Conservation (phyloP, 1,284 basidiomycete genomes). For the Pseudozyma thailandica region DNA sequence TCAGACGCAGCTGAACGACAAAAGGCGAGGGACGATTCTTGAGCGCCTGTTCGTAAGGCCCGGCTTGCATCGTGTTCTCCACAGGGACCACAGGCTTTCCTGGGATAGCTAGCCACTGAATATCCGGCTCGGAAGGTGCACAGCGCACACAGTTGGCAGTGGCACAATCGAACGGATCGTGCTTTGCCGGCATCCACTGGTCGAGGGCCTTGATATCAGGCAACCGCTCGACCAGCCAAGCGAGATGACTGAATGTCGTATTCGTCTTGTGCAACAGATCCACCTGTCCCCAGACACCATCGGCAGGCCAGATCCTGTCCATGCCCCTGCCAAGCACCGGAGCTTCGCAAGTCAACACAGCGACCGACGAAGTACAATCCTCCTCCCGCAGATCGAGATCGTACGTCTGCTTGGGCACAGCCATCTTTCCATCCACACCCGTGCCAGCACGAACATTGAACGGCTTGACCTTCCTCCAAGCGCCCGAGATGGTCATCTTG, state of each 20-base stretch:
- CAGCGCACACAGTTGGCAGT: constrained; percentile 75
- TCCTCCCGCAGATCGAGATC: constrained; percentile 34
- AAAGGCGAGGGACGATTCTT: constrained; percentile 88
- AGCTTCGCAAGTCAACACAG: constrained; percentile 47
- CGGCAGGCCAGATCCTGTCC: constrained; percentile 51
- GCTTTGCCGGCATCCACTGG: constrained; percentile 45
- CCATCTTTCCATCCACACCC: constrained; percentile 36
- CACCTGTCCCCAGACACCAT: constrained; percentile 50
- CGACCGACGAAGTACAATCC: constrained; percentile 44
- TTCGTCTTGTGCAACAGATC: constrained; percentile 57
- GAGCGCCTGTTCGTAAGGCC: constrained; percentile 73
- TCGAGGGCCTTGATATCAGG: constrained; percentile 36
- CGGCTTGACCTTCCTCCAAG: constrained; percentile 32
- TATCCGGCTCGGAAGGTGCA: constrained; percentile 79
- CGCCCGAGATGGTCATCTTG: constrained; percentile 37
- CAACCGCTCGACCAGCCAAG: constrained; percentile 56
- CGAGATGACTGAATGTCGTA: constrained; percentile 52
- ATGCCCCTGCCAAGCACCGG: constrained; percentile 26
- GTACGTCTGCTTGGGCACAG: constrained; percentile 27
- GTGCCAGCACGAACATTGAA: constrained; percentile 29
- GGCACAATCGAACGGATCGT: constrained; percentile 34
- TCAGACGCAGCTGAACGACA: constrained; percentile 84
- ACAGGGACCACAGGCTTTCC: constrained; percentile 48
- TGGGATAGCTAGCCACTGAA: constrained; percentile 75
- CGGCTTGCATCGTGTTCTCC: constrained; percentile 57